Evolutionary conservation across 352 stramenopile genomes (phyloP).

Genomic region (Globisporangium spiculum): DNA sequence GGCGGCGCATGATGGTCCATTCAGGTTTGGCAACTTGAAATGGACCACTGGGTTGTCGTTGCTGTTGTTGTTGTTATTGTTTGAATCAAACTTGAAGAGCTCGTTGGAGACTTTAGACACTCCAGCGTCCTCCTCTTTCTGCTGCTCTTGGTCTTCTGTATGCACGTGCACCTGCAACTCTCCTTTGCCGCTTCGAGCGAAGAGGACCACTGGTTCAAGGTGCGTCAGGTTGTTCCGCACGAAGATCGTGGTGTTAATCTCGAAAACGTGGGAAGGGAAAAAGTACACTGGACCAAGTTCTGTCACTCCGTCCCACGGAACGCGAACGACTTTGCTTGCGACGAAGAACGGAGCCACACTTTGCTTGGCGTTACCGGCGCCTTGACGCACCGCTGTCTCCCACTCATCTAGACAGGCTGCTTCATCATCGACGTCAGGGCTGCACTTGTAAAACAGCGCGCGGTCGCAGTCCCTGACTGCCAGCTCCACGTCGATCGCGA

Average conservation of each 20-base stretch:
- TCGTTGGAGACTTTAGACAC: not conserved
- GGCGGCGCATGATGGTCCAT: not conserved
- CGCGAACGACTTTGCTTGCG: slow-evolving; percentile 21
- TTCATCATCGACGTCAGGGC: slow-evolving; percentile 19
- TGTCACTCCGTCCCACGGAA: slow-evolving; percentile 20
- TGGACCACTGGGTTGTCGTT: not conserved
- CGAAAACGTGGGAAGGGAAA: slow-evolving; percentile 35
- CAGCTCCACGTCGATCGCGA: slow-evolving; percentile 48
- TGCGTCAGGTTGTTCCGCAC: slow-evolving; percentile 69
- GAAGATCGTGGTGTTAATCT: slow-evolving; percentile 34
- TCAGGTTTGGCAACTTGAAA: slow-evolving; percentile 6
- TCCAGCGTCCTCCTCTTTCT: not conserved
- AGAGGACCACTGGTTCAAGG: slow-evolving; percentile 43
- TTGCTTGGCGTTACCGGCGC: not conserved
- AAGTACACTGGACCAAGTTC: slow-evolving; percentile 66
- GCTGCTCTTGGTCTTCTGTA: not conserved
- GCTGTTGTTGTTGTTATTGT: not conserved
- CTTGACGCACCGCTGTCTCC: slow-evolving; percentile 9
- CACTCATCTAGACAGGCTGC: slow-evolving; percentile 39
- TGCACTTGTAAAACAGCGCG: slow-evolving; percentile 49
- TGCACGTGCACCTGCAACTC: slow-evolving; percentile 21
- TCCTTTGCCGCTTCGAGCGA: slow-evolving; percentile 41
- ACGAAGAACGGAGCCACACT: slow-evolving; percentile 38
- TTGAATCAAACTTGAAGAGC: not conserved
- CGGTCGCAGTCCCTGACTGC: slow-evolving; percentile 30